A percentile compares a stretch with the other conserved stretches of the same genome.
These are phyloP conservation scores for Phytopythium boreale DNA, from an alignment of 352 stramenopile species.

Conservation along the genomic window DNA sequence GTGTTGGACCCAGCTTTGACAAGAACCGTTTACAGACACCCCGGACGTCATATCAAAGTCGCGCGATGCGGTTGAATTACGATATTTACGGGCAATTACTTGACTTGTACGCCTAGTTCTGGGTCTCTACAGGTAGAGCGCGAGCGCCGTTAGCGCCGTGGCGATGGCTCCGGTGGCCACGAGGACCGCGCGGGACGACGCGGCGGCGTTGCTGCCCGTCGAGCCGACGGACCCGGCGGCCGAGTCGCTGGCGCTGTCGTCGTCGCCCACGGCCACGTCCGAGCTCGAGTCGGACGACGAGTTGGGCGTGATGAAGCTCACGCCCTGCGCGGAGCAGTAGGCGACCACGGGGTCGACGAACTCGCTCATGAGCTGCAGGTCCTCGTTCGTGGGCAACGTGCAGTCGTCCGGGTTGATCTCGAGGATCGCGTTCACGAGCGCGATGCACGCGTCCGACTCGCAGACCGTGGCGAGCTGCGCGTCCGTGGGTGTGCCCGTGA, in stretches of 20 bases:
- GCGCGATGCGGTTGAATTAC: too few species aligned
- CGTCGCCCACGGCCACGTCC: constrained; percentile 5
- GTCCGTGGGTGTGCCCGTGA: constrained; percentile 21
- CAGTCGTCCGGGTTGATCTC: constrained; percentile 31
- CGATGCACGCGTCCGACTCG: constrained; percentile 20
- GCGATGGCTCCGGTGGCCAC: not conserved
- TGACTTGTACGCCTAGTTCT: not conserved
- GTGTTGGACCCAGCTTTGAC: too few species aligned
- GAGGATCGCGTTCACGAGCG: constrained; percentile 32
- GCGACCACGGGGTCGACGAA: constrained; percentile 34
- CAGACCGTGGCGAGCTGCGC: constrained; percentile 30
- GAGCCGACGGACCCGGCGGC: constrained; percentile 7
- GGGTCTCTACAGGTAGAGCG: not conserved
- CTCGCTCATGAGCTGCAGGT: constrained; percentile 36
- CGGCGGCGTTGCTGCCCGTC: not conserved
- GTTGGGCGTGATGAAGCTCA: constrained; percentile 14
- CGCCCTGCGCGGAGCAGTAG: constrained; percentile 30
- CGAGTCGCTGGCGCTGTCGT: constrained; percentile 20
- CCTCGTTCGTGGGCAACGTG: constrained; percentile 26
- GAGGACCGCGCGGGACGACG: not conserved
- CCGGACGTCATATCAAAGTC: too few species aligned
- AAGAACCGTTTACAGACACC: too few species aligned
- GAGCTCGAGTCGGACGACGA: not conserved
- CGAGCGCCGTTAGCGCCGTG: not conserved
- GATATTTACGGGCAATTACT: too few species aligned